Evolutionary conservation across 1,284 basidiomycete genomes (phyloP).

Genomic region (Austroboletus niveus): DNA sequence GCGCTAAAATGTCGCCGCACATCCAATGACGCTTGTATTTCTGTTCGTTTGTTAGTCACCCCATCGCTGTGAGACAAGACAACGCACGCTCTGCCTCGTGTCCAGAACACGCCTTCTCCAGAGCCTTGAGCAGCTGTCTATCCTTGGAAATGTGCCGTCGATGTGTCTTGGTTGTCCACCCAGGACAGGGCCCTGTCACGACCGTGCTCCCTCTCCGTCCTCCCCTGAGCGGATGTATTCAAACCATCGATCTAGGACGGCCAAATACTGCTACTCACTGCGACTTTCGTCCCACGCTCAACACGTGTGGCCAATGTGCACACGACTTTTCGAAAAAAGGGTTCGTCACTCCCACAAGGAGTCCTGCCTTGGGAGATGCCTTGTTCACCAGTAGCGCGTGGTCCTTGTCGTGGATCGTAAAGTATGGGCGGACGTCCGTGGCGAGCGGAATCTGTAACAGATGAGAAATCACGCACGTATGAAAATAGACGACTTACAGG

Average conservation of each 20-base stretch:
- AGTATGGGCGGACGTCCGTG: constrained; percentile 89
- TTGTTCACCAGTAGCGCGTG: constrained; percentile 76
- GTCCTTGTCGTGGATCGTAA: constrained; percentile 94
- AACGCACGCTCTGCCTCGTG: constrained; percentile 53
- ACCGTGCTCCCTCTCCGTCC: constrained; percentile 15
- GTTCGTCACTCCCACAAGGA: constrained; percentile 91
- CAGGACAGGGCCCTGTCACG: constrained; percentile 54
- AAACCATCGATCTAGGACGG: background rate
- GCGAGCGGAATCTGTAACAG: constrained; percentile 71
- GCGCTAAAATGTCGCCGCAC: constrained; percentile 86
- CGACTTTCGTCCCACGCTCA: constrained; percentile 58
- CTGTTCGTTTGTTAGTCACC: constrained; percentile 35
- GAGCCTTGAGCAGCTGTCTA: constrained; percentile 62
- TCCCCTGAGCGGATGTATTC: background rate
- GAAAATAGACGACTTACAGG: constrained; percentile 54
- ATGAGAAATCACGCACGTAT: background rate
- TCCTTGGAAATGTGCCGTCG: constrained; percentile 89
- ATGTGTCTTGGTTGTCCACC: constrained; percentile 79
- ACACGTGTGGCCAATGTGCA: constrained; percentile 89
- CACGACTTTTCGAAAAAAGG: constrained; percentile 90
- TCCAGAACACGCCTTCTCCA: constrained; percentile 57
- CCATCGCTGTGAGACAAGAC: background rate
- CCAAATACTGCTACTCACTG: constrained; percentile 35
- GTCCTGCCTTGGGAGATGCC: constrained; percentile 80
- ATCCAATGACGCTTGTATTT: constrained; percentile 60